Conservation (phyloP, 2,329 filamentous ascomycete species). For the Emydomyces testavorans region DNA sequence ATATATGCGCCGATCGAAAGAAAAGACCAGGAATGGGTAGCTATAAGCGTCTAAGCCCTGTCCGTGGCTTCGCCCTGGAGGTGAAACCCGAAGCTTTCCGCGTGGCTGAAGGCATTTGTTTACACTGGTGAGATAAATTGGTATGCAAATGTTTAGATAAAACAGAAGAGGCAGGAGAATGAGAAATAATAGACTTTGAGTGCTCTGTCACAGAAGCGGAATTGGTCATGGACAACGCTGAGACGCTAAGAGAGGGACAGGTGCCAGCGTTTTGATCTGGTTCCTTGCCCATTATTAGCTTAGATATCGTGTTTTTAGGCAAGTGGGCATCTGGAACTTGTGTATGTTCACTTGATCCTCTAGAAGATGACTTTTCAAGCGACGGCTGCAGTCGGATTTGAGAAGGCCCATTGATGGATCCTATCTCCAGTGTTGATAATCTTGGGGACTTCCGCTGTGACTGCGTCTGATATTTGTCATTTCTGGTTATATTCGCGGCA, state of each 20-base stretch:
- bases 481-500: conserved; percentile 24
- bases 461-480: not conserved
- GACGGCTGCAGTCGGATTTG: not conserved
- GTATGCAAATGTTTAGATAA: not conserved
- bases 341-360: not conserved
- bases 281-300: not conserved
- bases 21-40: not conserved
- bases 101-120: not conserved
- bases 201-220: not conserved
- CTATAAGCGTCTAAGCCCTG: conserved; percentile 11
- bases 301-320: not conserved
- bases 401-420: not conserved
- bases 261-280: not conserved
- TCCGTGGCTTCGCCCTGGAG: conserved; percentile 9
- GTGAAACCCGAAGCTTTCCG: not conserved
- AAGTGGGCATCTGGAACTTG: not conserved
- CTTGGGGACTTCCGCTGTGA: conserved; percentile 12
- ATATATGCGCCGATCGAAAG: not conserved
- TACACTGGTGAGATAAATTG: not conserved
- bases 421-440: conserved; percentile 1
- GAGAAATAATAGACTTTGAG: not conserved
- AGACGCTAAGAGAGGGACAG: not conserved
- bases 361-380: not conserved
- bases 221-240: not conserved
- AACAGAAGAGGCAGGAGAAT: not conserved